A percentile compares a stretch with the other conserved stretches of the same genome.
Evolutionary conservation across 2,329 filamentous ascomycete genomes (phyloP).

Genomic region (Botryosphaeria dothidea): DNA sequence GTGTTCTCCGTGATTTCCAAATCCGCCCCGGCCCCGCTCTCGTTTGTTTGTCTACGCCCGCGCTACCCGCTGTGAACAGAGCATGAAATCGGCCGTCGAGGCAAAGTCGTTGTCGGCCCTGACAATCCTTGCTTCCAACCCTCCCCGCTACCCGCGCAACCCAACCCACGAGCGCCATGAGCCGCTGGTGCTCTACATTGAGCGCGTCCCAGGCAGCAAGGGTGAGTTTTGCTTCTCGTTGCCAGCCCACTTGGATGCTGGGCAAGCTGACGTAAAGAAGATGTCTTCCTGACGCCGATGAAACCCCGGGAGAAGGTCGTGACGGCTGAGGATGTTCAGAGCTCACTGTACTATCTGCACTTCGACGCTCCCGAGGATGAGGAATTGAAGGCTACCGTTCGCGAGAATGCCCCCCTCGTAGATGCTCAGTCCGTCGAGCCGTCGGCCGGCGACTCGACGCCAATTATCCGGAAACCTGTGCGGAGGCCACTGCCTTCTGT

Average conservation of each 20-base stretch:
- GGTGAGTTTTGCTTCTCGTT: constrained; percentile 44
- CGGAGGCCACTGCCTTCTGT: constrained; percentile 22
- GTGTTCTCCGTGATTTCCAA: not conserved
- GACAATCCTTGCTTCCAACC: constrained; percentile 79
- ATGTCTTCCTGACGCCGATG: constrained; percentile 87
- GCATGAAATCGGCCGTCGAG: constrained; percentile 56
- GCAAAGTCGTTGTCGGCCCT: constrained; percentile 81
- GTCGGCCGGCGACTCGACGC: not conserved
- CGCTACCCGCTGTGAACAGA: not conserved
- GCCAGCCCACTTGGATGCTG: constrained; percentile 14
- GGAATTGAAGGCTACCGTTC: constrained; percentile 1
- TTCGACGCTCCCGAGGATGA: constrained; percentile 62
- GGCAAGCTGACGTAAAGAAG: constrained; percentile 47
- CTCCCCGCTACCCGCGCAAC: constrained; percentile 80
- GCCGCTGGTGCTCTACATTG: constrained; percentile 84
- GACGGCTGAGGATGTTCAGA: constrained; percentile 81
- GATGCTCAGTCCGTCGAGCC: not conserved
- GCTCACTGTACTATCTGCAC: constrained; percentile 89
- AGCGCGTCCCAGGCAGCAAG: constrained; percentile 86
- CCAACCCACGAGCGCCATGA: constrained; percentile 68
- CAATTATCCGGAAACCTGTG: constrained; percentile 16
- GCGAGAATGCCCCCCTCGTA: not conserved
- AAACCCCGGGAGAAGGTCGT: constrained; percentile 89
- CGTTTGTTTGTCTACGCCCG: not conserved
- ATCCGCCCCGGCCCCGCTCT: not conserved